Conservation (phyloP, 192 early-diverging fungal species). For the Backusella mclennaniae region DNA sequence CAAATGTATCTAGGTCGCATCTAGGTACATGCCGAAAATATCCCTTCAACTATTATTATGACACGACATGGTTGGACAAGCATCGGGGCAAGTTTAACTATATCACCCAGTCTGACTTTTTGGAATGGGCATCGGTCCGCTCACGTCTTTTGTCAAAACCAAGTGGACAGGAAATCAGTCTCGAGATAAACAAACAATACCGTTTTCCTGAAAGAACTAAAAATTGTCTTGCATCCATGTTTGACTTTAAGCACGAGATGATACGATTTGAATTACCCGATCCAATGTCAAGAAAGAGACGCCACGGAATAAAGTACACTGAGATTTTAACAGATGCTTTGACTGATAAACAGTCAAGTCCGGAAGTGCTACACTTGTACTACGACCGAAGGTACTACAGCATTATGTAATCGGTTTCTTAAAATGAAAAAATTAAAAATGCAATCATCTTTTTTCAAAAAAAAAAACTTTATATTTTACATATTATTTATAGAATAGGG, state of each 20-base stretch:
- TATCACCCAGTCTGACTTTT: constrained; percentile 29
- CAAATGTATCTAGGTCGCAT: constrained; percentile 41
- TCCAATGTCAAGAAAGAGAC: not conserved
- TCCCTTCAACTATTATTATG: constrained; percentile 38
- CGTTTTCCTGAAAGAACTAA: not conserved
- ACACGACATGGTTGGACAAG: constrained; percentile 27
- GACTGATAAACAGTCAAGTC: not conserved
- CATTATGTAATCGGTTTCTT: not conserved
- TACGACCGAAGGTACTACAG: constrained; percentile 28
- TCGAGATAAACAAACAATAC: not conserved
- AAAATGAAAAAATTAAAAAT: not conserved
- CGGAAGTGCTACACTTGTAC: constrained; percentile 30
- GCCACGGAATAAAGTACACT: not conserved
- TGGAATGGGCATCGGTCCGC: constrained; percentile 21
- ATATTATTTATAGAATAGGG: constrained; percentile 4
- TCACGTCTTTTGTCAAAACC: not conserved
- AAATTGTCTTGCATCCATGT: constrained; percentile 26
- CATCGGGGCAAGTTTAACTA: constrained; percentile 24
- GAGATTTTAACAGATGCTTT: not conserved
- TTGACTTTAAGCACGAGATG: constrained; percentile 19
- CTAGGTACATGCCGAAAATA: constrained; percentile 29
- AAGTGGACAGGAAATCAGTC: constrained; percentile 20
- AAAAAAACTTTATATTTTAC: not conserved
- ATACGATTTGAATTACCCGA: not conserved
- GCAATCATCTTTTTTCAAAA: not conserved